These are phyloP conservation scores for Pestalotiopsis fici DNA, from an alignment of 2,329 filamentous ascomycete species.

Conservation along the genomic window DNA sequence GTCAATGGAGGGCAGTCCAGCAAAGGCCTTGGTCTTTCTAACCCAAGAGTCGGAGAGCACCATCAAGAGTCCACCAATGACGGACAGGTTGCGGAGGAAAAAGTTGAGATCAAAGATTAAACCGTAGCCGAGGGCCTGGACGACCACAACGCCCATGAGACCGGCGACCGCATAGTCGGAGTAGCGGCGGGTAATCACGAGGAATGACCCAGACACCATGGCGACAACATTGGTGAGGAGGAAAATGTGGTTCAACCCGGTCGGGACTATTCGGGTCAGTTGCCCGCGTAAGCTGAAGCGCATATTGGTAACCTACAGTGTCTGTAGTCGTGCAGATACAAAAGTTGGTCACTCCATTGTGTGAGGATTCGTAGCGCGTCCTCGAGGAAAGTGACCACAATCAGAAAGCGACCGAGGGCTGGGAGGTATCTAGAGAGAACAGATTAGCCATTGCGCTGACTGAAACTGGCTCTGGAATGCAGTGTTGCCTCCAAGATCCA, in stretches of 20 bases:
- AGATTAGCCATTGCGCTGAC: conserved; percentile 17
- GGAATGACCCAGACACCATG: conserved; percentile 78
- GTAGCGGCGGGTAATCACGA: conserved; percentile 91
- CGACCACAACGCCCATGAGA: conserved; percentile 86
- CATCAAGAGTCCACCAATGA: conserved; percentile 97
- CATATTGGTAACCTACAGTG: conserved; percentile 68
- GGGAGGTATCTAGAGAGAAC: conserved; percentile 73
- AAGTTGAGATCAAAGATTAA: conserved; percentile 99
- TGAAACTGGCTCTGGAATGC: conserved; percentile 15
- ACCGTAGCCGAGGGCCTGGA: conserved; percentile 94
- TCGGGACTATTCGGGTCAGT: conserved; percentile 66
- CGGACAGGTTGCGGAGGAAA: conserved; percentile 97
- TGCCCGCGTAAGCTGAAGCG: background rate
- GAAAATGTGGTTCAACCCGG: conserved; percentile 88
- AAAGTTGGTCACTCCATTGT: conserved; percentile 94
- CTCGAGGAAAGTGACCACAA: conserved; percentile 97
- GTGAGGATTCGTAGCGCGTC: conserved; percentile 95
- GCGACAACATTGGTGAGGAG: conserved; percentile 85
- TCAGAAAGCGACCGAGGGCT: conserved; percentile 93
- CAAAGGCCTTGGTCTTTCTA: conserved; percentile 94
- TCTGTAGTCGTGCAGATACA: conserved; percentile 90
- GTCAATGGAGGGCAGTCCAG: conserved; percentile 88
- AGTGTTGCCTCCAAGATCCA: background rate
- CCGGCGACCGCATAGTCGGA: conserved; percentile 91
- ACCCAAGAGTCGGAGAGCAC: conserved; percentile 98